These are phyloP conservation scores for Colletotrichum trifolii DNA, from an alignment of 2,329 filamentous ascomycete genomes.

Conservation along the genomic window DNA sequence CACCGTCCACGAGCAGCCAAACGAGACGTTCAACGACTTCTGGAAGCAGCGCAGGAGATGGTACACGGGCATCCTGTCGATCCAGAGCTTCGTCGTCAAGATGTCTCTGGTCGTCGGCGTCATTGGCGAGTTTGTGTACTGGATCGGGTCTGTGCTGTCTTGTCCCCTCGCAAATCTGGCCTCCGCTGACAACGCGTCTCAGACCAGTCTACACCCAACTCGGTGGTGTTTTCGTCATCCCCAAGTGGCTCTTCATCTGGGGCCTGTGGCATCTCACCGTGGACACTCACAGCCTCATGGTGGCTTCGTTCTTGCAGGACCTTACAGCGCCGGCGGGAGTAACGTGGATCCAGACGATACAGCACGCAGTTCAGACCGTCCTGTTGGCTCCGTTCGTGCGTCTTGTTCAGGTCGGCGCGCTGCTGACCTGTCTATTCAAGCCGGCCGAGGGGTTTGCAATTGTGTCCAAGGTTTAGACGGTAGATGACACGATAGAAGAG, in stretches of 20 bases:
- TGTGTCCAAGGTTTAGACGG: slow-evolving; percentile 7
- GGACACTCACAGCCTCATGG: slow-evolving; percentile 6
- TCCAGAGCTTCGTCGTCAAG: slow-evolving; percentile 9
- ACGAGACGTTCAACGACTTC: slow-evolving; percentile 11
- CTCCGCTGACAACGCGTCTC: no score
- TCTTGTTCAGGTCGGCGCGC: background rate
- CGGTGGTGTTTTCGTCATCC: slow-evolving; percentile 8
- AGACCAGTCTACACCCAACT: slow-evolving; percentile 11
- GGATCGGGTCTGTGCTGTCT: background rate
- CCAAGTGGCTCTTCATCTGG: slow-evolving; percentile 17
- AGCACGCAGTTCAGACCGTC: slow-evolving; percentile 10
- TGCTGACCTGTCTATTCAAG: slow-evolving; percentile 9
- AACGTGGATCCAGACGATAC: slow-evolving; percentile 9
- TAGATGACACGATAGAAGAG: no score
- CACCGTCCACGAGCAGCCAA: background rate
- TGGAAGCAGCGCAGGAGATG: slow-evolving; percentile 23
- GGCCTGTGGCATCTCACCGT: slow-evolving; percentile 12
- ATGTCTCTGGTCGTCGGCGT: slow-evolving; percentile 4
- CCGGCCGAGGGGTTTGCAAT: slow-evolving; percentile 14
- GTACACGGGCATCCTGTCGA: slow-evolving; percentile 18
- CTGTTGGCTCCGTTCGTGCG: slow-evolving; percentile 7
- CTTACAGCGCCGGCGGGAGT: slow-evolving; percentile 12
- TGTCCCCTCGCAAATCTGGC: fast-evolving
- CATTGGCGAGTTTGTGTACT: slow-evolving; percentile 6
- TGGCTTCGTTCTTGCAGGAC: slow-evolving; percentile 9